Evolutionary conservation across 768 basidiomycete species (phyloP), one percentile per base, ranked within the genome.

Genomic region (Suillus sp.): DNA sequence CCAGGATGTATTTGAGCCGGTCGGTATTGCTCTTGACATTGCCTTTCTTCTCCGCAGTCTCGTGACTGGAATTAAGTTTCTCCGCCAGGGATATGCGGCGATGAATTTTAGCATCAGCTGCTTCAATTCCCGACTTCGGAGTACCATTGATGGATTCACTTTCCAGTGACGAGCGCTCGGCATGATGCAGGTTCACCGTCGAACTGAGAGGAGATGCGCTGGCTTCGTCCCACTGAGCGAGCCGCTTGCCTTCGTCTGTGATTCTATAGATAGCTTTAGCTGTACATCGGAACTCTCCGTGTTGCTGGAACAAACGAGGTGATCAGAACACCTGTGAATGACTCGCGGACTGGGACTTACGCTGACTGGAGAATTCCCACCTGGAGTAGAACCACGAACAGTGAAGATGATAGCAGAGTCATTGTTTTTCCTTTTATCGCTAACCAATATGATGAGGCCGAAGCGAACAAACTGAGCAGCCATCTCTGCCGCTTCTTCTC

Each of bases 401-500:
- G 92, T 95, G 78, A 95, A 95, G 73, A 95, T 94, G 78, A 95
- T 93, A 25, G 93, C 93, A 32, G 93, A 93, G 70, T 95, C 93
- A 66, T 92, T 93, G 71, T 90, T 92, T 79, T 92, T 93, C 67
- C 93, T 84, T 81, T 92, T 95, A 76, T 95, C 93, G 79, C 90
- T 92, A 65, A 96, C 93, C 48, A 99, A 81, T 3, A 80, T 78
- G 76, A 99, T 91, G 66, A 96, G 87, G 45, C 95, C 93, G 70
- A 95, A 97, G 59, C 97, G 89, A 53, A 98, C 95, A 70, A 99
- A 98, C 74, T 99, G 97, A 4, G 96, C 97, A 2, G 93, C 91
- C 87, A 99, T 92, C 80, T 99, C 97, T 13, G 95, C 93, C 0
- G 95, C 96, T 75, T 99, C 97, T 71, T 99, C 97, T 59, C 93